phyloP scores from a whole-genome alignment of 2,329 filamentous ascomycete genomes.

The Colletotrichum godetiae region DNA sequence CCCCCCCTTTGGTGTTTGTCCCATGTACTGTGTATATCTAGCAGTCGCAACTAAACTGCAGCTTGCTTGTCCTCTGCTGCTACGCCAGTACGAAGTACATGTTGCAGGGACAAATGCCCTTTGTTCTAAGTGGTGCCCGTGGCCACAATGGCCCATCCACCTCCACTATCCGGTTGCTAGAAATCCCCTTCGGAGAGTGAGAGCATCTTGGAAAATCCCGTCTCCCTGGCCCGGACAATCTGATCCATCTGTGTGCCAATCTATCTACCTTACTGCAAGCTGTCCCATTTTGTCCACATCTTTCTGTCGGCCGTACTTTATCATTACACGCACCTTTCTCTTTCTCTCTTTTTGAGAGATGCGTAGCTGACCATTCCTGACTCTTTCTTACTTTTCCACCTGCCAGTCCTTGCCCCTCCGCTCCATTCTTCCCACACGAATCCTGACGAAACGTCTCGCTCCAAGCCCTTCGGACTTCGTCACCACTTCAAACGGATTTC shows the following conservation, averaged over 20 bases:
- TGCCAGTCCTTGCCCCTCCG: neutral
- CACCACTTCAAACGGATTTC: neutral
- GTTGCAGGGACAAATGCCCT: neutral
- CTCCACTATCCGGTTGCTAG: constrained; percentile 3
- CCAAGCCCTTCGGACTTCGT: constrained; percentile 7
- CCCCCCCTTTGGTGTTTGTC: neutral
- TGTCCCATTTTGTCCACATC: constrained; percentile 11
- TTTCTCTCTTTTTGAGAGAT: neutral
- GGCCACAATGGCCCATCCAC: neutral
- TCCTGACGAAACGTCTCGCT: neutral
- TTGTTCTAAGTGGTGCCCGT: neutral
- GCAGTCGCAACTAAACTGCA: neutral
- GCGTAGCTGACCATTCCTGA: constrained; percentile 9
- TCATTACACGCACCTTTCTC: constrained; percentile 25
- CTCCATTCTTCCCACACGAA: neutral
- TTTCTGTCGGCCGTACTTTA: neutral
- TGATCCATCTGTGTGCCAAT: constrained; percentile 5
- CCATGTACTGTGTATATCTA: neutral
- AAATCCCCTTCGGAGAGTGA: constrained; percentile 4
- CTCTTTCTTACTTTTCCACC: neutral
- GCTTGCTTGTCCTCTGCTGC: neutral
- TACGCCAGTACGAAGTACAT: neutral
- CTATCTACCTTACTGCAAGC: neutral
- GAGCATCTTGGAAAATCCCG: constrained; percentile 8
- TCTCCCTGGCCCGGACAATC: constrained; percentile 6